Evolutionary conservation across 305 asterid genomes (phyloP).

Genomic region (Rubia tinctorum): DNA sequence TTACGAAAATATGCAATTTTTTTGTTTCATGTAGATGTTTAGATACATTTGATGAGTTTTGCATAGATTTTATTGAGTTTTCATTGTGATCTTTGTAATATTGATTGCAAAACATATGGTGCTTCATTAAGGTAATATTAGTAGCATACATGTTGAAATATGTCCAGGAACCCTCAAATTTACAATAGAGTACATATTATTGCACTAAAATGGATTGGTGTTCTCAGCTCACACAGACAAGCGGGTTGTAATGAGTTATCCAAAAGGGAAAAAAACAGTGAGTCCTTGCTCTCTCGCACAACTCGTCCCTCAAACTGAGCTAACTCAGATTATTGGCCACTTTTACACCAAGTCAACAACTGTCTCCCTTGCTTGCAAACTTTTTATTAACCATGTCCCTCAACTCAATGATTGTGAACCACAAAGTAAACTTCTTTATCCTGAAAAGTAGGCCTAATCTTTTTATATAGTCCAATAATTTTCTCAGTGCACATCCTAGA

Average conservation of each 20-base stretch:
- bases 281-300: conserved; percentile 25
- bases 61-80: no score
- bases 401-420: conserved; percentile 47
- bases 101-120: no score
- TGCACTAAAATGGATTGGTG: no score
- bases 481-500: conserved; percentile 43
- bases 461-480: conserved; percentile 55
- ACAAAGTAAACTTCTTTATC: conserved; percentile 48
- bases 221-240: no score
- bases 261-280: conserved; percentile 46
- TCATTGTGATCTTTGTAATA: no score
- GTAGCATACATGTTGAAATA: no score
- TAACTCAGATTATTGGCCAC: conserved; percentile 50
- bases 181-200: no score
- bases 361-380: conserved; percentile 27
- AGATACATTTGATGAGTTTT: no score
- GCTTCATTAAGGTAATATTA: no score
- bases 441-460: conserved; percentile 26
- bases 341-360: conserved; percentile 31
- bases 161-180: no score
- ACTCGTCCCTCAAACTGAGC: conserved; percentile 56
- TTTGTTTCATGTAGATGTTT: no score
- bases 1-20: no score
- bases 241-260: conserved; percentile 16
- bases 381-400: conserved; percentile 31